phyloP scores from a whole-genome alignment of 306 rosid species.

The Citrullus mucosospermus region DNA sequence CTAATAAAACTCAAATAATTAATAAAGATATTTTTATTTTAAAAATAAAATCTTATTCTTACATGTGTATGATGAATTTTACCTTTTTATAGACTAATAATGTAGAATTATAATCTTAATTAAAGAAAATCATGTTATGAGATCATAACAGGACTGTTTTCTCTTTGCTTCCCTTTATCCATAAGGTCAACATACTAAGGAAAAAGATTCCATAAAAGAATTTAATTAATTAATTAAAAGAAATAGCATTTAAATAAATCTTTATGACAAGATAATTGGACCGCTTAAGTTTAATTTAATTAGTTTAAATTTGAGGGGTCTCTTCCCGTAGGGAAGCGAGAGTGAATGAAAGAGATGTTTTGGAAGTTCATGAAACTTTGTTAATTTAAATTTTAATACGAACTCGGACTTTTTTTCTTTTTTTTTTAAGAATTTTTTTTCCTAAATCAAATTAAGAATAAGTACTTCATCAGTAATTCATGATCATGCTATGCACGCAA shows the following conservation, averaged over 20 bases:
- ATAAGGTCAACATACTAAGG: neutral
- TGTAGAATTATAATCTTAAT: neutral
- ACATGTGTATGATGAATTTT: too few relatives aligned
- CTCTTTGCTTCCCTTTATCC: neutral
- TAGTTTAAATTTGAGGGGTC: neutral
- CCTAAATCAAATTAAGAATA: neutral
- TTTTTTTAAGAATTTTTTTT: neutral
- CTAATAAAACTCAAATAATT: too few relatives aligned
- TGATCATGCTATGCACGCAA: neutral
- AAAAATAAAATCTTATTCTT: too few relatives aligned
- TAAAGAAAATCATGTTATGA: neutral
- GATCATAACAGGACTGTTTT: neutral
- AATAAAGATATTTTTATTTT: too few relatives aligned
- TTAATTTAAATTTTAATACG: neutral
- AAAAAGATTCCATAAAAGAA: neutral
- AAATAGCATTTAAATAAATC: neutral
- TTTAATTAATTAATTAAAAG: neutral
- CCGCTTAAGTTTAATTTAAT: neutral
- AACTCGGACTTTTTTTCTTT: neutral
- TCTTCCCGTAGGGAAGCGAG: too few relatives aligned
- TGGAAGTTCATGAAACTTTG: neutral
- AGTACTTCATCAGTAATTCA: neutral
- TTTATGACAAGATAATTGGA: neutral
- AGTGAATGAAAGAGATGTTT: neutral
- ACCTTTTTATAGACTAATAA: too few relatives aligned